These are phyloP conservation scores for Pyricularia pennisetigena DNA, from an alignment of 2,329 filamentous ascomycete species.

Conservation along the genomic window DNA sequence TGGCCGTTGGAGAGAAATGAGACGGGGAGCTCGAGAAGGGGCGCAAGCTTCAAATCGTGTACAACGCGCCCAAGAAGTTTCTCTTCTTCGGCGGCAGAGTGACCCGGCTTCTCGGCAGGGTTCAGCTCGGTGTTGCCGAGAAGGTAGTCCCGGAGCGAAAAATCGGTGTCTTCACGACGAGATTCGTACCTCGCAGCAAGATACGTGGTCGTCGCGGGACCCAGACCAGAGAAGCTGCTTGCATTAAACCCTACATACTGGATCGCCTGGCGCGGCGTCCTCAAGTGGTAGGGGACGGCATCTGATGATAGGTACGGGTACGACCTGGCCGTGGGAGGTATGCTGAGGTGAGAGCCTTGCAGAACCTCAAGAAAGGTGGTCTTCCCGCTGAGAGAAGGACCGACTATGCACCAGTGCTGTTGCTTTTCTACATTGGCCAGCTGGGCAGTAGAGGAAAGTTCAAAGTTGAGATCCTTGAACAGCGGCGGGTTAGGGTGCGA, in stretches of 20 bases:
- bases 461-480: conserved; percentile 62
- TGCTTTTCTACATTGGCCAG: conserved; percentile 23
- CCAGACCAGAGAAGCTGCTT: conserved; percentile 39
- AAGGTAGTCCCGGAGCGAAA: conserved; percentile 72
- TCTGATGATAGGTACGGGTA: conserved; percentile 69
- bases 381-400: conserved; percentile 67
- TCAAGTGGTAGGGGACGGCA: conserved; percentile 43
- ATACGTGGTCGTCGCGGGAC: conserved; percentile 61
- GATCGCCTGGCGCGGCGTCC: conserved; percentile 58
- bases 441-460: conserved; percentile 44
- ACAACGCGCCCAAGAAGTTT: conserved; percentile 50
- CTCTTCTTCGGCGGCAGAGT: conserved; percentile 26
- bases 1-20: conserved; percentile 91
- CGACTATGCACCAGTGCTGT: conserved; percentile 77
- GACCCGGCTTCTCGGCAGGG: conserved; percentile 42
- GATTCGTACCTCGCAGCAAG: conserved; percentile 88
- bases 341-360: conserved; percentile 62
- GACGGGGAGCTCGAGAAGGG: conserved; percentile 70
- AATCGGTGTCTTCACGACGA: conserved; percentile 76
- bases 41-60: conserved; percentile 55
- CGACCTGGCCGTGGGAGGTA: conserved; percentile 64
- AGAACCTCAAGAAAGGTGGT: conserved; percentile 76
- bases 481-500: conserved; percentile 55
- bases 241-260: conserved; percentile 86
- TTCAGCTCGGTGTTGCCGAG: conserved; percentile 78